Evolutionary conservation across 768 basidiomycete species (phyloP).

Genomic region (Podaxis carcinomalis): DNA sequence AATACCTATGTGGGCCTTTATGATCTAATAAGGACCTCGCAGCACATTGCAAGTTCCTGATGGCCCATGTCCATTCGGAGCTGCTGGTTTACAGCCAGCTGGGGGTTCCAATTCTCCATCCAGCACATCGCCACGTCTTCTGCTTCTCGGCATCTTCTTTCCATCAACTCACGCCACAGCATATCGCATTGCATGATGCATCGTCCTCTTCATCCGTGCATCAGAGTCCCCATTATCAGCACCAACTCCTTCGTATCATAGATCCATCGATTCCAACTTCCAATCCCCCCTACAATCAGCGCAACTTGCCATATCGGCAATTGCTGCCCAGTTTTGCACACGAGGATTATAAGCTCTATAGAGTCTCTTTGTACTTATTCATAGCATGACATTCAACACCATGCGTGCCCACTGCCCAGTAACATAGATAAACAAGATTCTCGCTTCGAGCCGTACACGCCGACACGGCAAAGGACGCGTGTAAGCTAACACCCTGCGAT

Average conservation of each 20-base stretch:
- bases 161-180: neutral
- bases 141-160: constrained; percentile 1
- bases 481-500: neutral
- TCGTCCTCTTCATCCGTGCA: neutral
- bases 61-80: neutral
- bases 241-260: neutral
- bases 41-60: neutral
- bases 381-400: neutral
- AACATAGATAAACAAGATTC: neutral
- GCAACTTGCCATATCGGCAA: neutral
- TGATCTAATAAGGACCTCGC: neutral
- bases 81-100: neutral
- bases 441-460: neutral
- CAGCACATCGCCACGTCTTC: neutral
- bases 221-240: neutral
- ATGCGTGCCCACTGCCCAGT: neutral
- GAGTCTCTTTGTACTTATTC: neutral
- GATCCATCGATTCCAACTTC: neutral
- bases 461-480: neutral
- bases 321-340: neutral
- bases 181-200: neutral
- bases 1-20: neutral
- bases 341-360: constrained; percentile 1
- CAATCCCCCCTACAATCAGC: neutral
- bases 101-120: neutral